Evolutionary conservation across 1,284 basidiomycete genomes (phyloP).

Genomic region (Pascua sp.): DNA sequence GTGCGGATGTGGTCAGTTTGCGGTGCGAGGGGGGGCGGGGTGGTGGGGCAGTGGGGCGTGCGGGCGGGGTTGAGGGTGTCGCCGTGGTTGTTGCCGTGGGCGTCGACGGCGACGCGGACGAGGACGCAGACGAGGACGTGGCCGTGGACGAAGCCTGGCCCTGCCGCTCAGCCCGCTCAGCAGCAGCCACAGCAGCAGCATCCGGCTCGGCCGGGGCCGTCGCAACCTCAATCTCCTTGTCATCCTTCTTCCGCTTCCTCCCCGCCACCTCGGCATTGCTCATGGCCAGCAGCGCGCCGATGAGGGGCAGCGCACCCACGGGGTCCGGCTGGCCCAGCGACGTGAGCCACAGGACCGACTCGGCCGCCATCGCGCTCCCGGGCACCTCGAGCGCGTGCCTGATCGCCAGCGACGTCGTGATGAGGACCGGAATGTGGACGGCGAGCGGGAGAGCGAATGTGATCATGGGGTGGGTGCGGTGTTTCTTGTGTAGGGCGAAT

Average conservation of each 20-base stretch:
- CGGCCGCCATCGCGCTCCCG: conserved; percentile 30
- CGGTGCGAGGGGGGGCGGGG: no score
- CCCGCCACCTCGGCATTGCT: conserved; percentile 44
- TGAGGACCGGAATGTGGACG: conserved; percentile 50
- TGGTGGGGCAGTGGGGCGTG: no score
- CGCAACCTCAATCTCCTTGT: conserved; percentile 2
- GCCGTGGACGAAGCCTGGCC: neutral
- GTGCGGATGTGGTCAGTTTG: no score
- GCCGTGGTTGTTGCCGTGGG: neutral
- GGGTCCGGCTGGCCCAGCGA: conserved; percentile 45
- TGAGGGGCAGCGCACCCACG: conserved; percentile 38
- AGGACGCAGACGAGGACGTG: neutral
- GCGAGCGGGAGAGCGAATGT: conserved; percentile 45
- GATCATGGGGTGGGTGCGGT: conserved; percentile 43
- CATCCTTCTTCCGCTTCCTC: conserved; percentile 16
- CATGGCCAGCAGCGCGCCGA: conserved; percentile 41
- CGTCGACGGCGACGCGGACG: neutral
- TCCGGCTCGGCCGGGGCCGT: neutral
- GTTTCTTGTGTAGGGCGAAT: conserved; percentile 34
- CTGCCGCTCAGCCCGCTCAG: neutral
- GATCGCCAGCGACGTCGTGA: conserved; percentile 45
- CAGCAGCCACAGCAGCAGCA: neutral
- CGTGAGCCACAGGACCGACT: conserved; percentile 43
- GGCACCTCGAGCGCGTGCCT: conserved; percentile 36
- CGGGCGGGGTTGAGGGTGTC: no score